These are phyloP conservation scores for Solanum hybrid DNA, from an alignment of 305 asterid species.

Conservation along the genomic window DNA sequence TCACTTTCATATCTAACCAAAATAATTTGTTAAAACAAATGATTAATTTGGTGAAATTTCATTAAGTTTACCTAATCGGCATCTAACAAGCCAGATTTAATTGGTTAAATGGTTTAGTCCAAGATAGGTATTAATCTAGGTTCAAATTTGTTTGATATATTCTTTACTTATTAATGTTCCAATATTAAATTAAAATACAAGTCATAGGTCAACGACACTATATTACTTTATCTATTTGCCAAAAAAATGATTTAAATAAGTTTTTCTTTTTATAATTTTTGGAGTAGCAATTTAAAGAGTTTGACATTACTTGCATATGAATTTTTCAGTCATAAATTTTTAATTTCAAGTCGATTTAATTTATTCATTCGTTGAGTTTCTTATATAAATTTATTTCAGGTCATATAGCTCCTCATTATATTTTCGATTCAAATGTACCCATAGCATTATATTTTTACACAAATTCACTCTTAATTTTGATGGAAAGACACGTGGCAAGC, in stretches of 20 bases:
- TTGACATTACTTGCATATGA: not conserved
- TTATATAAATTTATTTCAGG: not conserved
- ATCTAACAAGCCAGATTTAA: not conserved
- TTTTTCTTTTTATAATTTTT: not conserved
- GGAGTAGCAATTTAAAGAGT: not conserved
- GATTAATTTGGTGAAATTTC: slow-evolving; percentile 8
- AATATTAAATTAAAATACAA: not conserved
- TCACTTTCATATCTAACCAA: slow-evolving; percentile 5
- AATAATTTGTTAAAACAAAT: slow-evolving; percentile 18
- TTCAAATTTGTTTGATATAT: not conserved
- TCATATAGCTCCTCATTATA: not conserved
- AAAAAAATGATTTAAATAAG: not conserved
- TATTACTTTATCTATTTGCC: not conserved
- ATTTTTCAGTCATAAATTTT: not conserved
- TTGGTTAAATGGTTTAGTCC: not conserved
- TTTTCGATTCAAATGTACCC: no score
- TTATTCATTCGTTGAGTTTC: not conserved
- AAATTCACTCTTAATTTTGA: no score
- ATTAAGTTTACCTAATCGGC: not conserved
- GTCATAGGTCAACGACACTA: not conserved
- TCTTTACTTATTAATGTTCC: not conserved
- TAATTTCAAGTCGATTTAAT: not conserved
- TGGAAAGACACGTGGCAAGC: not conserved
- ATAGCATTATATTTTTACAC: no score
- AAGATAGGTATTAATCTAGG: not conserved